Evolutionary conservation across 1,284 basidiomycete genomes (phyloP).

Genomic region (Ustilago crameri): DNA sequence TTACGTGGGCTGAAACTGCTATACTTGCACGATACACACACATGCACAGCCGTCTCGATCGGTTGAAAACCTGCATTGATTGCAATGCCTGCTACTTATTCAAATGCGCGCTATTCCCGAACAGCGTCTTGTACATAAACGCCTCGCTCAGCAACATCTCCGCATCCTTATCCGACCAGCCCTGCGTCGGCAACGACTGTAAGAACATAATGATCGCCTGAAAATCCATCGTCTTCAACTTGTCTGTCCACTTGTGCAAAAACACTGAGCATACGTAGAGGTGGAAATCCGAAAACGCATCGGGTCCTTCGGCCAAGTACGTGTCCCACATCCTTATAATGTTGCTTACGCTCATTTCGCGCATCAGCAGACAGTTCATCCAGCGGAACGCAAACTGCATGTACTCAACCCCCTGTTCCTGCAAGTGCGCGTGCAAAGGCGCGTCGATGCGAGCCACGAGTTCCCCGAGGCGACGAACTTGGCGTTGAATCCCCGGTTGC

Average conservation of each 20-base stretch:
- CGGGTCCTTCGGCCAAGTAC: constrained; percentile 66
- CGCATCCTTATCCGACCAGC: constrained; percentile 94
- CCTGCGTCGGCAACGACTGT: constrained; percentile 92
- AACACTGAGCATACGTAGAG: constrained; percentile 67
- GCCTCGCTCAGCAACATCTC: constrained; percentile 95
- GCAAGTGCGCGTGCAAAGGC: constrained; percentile 63
- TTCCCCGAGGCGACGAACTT: constrained; percentile 60
- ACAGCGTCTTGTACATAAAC: constrained; percentile 75
- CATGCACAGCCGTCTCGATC: too few species aligned
- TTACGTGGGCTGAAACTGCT: too few species aligned
- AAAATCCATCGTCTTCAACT: constrained; percentile 65
- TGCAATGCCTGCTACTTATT: constrained; percentile 23
- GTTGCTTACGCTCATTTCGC: constrained; percentile 67
- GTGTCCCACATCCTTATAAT: constrained; percentile 68
- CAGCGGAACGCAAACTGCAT: constrained; percentile 68
- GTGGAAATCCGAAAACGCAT: constrained; percentile 67
- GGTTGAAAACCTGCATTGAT: too few species aligned
- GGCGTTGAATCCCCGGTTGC: constrained; percentile 66
- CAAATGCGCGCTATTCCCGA: constrained; percentile 65
- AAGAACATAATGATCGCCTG: constrained; percentile 98
- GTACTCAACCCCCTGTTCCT: constrained; percentile 65
- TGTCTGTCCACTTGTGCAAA: constrained; percentile 62
- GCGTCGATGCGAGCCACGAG: constrained; percentile 65
- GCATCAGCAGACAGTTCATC: constrained; percentile 69
- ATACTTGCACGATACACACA: too few species aligned